Evolutionary conservation across 768 basidiomycete genomes (phyloP).

Genomic region (Serendipita sp.): DNA sequence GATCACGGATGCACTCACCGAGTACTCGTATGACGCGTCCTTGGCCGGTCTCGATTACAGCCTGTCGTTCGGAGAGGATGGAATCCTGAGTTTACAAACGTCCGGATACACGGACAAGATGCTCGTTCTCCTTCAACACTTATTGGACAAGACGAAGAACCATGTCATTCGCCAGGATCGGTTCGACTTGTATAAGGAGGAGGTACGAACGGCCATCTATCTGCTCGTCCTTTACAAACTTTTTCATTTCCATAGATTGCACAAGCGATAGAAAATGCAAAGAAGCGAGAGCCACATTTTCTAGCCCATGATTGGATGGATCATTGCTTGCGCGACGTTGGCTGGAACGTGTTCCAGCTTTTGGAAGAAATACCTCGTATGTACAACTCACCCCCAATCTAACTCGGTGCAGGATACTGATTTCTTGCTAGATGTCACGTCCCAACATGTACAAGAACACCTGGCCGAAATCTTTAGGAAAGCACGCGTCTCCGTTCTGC

Average conservation of each 20-base stretch:
- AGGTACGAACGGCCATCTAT: slow-evolving; percentile 27
- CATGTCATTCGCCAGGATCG: slow-evolving; percentile 54
- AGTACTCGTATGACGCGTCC: slow-evolving; percentile 84
- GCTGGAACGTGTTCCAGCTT: slow-evolving; percentile 67
- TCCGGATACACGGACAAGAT: slow-evolving; percentile 88
- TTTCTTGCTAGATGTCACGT: slow-evolving; percentile 42
- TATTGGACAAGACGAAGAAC: slow-evolving; percentile 51
- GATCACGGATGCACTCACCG: slow-evolving; percentile 74
- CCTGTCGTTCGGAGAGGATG: slow-evolving; percentile 44
- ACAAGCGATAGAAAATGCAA: slow-evolving; percentile 74
- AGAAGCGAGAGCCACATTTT: slow-evolving; percentile 65
- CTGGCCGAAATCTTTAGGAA: slow-evolving; percentile 41
- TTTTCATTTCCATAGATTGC: slow-evolving; percentile 33
- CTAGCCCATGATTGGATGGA: slow-evolving; percentile 62
- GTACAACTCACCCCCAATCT: not conserved
- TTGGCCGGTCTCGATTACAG: slow-evolving; percentile 75
- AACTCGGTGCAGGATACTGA: not conserved
- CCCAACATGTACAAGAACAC: slow-evolving; percentile 53
- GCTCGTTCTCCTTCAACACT: slow-evolving; percentile 42
- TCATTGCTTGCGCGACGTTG: slow-evolving; percentile 51
- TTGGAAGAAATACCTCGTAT: slow-evolving; percentile 56
- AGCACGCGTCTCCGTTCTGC: slow-evolving; percentile 54
- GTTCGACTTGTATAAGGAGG: slow-evolving; percentile 69
- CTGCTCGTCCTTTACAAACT: not conserved
- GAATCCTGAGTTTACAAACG: slow-evolving; percentile 43